Percentiles rank a stretch among this genome's conserved stretches.
Evolutionary conservation across 352 stramenopile genomes (phyloP).

Genomic region (Globisporangium okanoganense): DNA sequence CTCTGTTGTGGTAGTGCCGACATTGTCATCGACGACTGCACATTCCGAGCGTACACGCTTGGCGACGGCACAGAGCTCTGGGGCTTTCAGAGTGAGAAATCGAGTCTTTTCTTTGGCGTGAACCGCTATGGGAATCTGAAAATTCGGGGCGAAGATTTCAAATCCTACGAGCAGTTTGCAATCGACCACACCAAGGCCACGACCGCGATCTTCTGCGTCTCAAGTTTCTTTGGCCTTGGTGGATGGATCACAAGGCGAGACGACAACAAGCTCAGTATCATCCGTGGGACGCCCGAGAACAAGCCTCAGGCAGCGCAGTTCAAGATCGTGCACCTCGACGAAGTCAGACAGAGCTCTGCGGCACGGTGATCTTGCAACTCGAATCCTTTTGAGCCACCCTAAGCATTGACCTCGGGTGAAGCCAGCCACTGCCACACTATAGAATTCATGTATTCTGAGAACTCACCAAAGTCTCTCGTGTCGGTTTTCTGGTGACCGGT

Average conservation of each 20-base stretch:
- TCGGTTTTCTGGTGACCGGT: not conserved
- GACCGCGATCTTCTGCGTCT: conserved; percentile 59
- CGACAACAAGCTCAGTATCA: conserved; percentile 35
- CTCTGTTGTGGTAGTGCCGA: conserved; percentile 38
- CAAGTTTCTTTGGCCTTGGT: conserved; percentile 70
- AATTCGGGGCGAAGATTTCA: conserved; percentile 47
- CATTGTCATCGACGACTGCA: conserved; percentile 53
- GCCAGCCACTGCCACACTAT: not conserved
- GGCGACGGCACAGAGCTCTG: conserved; percentile 75
- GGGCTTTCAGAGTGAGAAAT: conserved; percentile 74
- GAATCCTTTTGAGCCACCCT: not conserved
- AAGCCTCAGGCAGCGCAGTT: conserved; percentile 55
- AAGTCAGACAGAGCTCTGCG: conserved; percentile 11
- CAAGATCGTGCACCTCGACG: conserved; percentile 52
- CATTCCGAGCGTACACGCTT: conserved; percentile 71
- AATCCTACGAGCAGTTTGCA: conserved; percentile 77
- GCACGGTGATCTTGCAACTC: not conserved
- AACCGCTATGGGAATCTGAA: conserved; percentile 71
- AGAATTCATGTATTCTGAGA: not conserved
- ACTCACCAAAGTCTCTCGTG: not conserved
- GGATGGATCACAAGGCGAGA: conserved; percentile 44
- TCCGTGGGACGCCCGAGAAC: conserved; percentile 63
- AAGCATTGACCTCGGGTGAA: not conserved
- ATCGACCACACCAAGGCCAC: conserved; percentile 40
- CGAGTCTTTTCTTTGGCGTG: conserved; percentile 62